Percentiles rank a stretch among this genome's conserved stretches.
phyloP scores from a whole-genome alignment of 139 green algal species.

The Trebouxia sp. region DNA sequence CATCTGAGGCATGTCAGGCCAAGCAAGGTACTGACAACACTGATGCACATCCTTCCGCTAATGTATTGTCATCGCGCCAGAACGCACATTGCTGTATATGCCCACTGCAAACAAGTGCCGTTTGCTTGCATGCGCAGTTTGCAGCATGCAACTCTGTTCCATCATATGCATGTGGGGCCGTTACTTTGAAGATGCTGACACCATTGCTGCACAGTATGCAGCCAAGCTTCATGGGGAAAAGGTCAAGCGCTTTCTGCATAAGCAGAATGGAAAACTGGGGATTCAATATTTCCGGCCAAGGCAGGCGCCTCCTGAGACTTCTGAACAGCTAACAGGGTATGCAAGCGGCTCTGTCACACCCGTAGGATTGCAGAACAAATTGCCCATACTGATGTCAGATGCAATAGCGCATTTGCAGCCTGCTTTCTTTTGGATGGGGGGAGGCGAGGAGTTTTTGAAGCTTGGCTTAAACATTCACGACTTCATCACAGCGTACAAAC shows the following conservation, averaged over 20 bases:
- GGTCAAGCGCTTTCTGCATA: slow-evolving; percentile 16
- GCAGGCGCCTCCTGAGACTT: slow-evolving; percentile 72
- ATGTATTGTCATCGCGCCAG: too few relatives aligned
- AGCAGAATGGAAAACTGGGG: slow-evolving; percentile 7
- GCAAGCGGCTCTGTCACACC: slow-evolving; percentile 86
- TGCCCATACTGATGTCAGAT: slow-evolving; percentile 84
- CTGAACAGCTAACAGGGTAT: slow-evolving; percentile 66
- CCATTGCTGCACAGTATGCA: slow-evolving; percentile 26
- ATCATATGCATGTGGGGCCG: background rate
- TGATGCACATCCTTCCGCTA: too few relatives aligned
- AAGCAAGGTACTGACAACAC: too few relatives aligned
- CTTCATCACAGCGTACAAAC: slow-evolving; percentile 21
- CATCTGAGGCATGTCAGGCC: too few relatives aligned
- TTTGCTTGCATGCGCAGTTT: too few relatives aligned
- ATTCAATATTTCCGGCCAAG: slow-evolving; percentile 88
- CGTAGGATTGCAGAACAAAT: slow-evolving; percentile 60
- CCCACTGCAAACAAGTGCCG: too few relatives aligned
- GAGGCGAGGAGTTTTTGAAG: slow-evolving; percentile 91
- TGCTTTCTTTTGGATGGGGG: slow-evolving; percentile 79
- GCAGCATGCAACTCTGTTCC: background rate
- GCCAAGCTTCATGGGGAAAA: slow-evolving; percentile 31
- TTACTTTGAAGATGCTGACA: background rate
- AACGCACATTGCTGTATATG: too few relatives aligned
- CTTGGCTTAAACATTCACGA: slow-evolving; percentile 36
- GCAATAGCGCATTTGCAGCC: slow-evolving; percentile 28